Percentiles rank a stretch among this genome's conserved stretches.
phyloP scores from a whole-genome alignment of 1,139 yeast species.

The Suhomyces choctaworum region DNA sequence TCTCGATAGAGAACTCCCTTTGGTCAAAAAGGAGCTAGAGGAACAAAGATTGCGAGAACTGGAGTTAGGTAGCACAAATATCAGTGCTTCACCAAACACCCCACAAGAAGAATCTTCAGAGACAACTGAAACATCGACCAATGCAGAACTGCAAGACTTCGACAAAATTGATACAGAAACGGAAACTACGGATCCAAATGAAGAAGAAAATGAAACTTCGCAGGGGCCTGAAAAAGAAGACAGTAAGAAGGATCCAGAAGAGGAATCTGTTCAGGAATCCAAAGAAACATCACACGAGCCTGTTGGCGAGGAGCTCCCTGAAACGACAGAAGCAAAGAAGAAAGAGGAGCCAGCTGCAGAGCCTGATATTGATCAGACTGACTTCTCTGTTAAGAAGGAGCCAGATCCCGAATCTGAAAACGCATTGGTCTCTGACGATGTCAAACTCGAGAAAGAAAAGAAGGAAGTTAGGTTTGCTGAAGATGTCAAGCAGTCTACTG shows the following conservation, averaged over 20 bases:
- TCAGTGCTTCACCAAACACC: not conserved
- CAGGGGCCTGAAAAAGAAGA: not conserved
- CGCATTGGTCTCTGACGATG: not conserved
- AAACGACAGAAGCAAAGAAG: not conserved
- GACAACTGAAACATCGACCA: too few relatives aligned
- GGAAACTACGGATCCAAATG: not conserved
- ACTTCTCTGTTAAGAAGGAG: not conserved
- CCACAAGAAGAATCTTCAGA: slow-evolving; percentile 1
- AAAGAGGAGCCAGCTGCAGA: not conserved
- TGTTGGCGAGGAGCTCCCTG: not conserved
- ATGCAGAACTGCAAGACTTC: too few relatives aligned
- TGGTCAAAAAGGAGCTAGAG: slow-evolving; percentile 28
- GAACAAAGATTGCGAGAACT: slow-evolving; percentile 14
- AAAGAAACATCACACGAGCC: not conserved
- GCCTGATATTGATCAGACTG: not conserved
- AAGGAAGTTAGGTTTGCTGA: slow-evolving; percentile 31
- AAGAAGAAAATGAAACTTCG: not conserved
- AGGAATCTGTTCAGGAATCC: too few relatives aligned
- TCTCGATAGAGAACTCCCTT: slow-evolving; percentile 39
- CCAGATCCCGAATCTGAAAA: not conserved
- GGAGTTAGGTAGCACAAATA: slow-evolving; percentile 1
- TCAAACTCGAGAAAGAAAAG: not conserved
- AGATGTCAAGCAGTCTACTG: slow-evolving; percentile 14
- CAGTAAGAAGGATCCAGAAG: not conserved
- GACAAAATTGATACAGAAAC: too few relatives aligned